phyloP scores from a whole-genome alignment of 768 basidiomycete genomes.

The Termitomyces sp. region DNA sequence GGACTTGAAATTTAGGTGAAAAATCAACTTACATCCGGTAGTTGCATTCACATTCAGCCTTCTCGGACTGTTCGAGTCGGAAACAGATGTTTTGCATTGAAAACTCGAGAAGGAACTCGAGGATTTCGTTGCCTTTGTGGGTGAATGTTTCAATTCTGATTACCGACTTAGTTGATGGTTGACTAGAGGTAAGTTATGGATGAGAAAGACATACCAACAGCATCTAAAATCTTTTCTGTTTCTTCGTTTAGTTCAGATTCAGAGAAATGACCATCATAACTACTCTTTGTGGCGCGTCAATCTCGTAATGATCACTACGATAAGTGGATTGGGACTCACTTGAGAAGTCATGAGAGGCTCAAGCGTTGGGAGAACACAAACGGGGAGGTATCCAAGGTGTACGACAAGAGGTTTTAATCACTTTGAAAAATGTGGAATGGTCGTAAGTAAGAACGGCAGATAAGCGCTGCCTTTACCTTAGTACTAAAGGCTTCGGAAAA shows the following conservation, averaged over 20 bases:
- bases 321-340: background rate
- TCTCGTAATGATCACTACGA: background rate
- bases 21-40: background rate
- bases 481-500: background rate
- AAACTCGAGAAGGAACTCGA: background rate
- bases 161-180: background rate
- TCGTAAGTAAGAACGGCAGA: background rate
- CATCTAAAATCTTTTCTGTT: background rate
- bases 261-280: background rate
- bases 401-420: background rate
- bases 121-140: background rate
- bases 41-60: background rate
- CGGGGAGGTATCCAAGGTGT: background rate
- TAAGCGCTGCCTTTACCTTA: background rate
- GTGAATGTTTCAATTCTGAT: constrained; percentile 5
- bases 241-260: constrained; percentile 1
- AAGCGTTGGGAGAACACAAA: background rate
- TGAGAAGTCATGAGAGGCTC: background rate
- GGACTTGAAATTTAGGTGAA: background rate
- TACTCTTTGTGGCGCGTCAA: background rate
- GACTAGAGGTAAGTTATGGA: background rate
- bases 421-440: background rate
- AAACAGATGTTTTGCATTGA: background rate
- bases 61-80: background rate
- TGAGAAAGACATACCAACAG: background rate